Conservation (phyloP, 2,329 filamentous ascomycete genomes). For the Aspergillus oerlinghausenensis region DNA sequence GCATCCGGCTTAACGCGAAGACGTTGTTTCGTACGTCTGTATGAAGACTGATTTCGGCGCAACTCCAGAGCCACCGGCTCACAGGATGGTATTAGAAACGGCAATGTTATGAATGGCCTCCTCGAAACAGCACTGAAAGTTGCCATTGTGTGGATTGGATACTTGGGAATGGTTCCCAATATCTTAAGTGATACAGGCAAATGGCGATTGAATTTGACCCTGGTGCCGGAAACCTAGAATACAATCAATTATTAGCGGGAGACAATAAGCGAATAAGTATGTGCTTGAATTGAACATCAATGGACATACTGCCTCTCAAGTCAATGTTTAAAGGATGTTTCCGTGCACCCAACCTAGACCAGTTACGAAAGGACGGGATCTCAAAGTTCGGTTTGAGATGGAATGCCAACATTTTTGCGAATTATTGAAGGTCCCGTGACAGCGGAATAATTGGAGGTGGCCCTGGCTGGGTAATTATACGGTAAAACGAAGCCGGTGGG, state of each 20-base stretch:
- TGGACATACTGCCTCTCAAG: neutral
- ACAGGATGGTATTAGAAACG: conserved; percentile 38
- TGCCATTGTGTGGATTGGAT: conserved; percentile 21
- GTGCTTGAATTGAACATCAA: neutral
- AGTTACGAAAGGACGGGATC: neutral
- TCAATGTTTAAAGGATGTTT: neutral
- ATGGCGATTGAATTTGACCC: neutral
- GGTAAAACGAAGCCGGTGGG: neutral
- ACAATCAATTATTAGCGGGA: neutral
- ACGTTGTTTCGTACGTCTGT: conserved; percentile 47
- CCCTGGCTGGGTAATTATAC: neutral
- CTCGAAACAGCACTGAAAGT: conserved; percentile 25
- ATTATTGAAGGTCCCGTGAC: neutral
- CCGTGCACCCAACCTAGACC: neutral
- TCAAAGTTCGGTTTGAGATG: neutral
- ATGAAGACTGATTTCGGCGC: conserved; percentile 46
- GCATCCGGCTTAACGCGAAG: conserved; percentile 50
- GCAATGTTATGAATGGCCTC: conserved; percentile 32
- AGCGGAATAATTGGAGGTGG: neutral
- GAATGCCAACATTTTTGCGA: neutral
- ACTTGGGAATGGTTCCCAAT: neutral
- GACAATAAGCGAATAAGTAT: neutral
- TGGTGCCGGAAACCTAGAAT: neutral
- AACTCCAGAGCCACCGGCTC: conserved; percentile 28
- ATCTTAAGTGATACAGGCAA: neutral